Evolutionary conservation across 169 alveolate genomes (phyloP), one percentile per base, ranked within the genome.

Genomic region (Eimeria falciformis): DNA sequence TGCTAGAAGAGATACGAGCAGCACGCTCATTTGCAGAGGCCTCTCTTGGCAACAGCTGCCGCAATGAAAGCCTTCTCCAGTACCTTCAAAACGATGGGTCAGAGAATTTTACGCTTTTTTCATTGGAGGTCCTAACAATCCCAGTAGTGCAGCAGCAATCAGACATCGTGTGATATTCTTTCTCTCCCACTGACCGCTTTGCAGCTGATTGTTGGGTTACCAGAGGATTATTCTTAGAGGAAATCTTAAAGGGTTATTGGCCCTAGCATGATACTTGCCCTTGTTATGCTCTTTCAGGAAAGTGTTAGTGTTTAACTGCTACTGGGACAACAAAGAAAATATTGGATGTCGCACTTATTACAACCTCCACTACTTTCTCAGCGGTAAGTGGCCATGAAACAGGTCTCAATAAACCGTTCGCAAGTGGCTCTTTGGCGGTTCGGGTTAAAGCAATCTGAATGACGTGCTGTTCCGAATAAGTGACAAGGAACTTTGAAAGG

Each of bases 291-390:
- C 29, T 23, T 56, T 69, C 93, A 89, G 93, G 89, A 95, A 95
- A 50, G 98, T 97, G 21, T 88, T 97, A 56, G 95, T 97, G 71
- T 97, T 95, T 93, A 96, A 90, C 73, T 94, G 95, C n/a, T 94
- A 81, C 69, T 94, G 96, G 90, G 98, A 96, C 73, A 97, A 94
- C 86, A 33, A 11, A 11, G 73, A 87, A 11, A 66, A 62, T 55
- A 79, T 79, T 47, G 94, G 94, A n/a, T 50, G 78, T 58, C 94
- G 94, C 43, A 68, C 71, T n/a, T 91, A 91, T 68, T 91, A 91
- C 94, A 58, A 33, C 18, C 62, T 91, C 18, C 94, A 79, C 25
- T 91, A 79, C 68, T 91, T 91, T 79, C 91, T 91, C 55, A 69
- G 87, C 23, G 94, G 93, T 90, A 25, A 29, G 92, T 21, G 27